A percentile compares a stretch with the other conserved stretches of the same genome.
These are phyloP conservation scores for Solanum arcanum DNA, from an alignment of 257 asterid species.

Conservation along the genomic window DNA sequence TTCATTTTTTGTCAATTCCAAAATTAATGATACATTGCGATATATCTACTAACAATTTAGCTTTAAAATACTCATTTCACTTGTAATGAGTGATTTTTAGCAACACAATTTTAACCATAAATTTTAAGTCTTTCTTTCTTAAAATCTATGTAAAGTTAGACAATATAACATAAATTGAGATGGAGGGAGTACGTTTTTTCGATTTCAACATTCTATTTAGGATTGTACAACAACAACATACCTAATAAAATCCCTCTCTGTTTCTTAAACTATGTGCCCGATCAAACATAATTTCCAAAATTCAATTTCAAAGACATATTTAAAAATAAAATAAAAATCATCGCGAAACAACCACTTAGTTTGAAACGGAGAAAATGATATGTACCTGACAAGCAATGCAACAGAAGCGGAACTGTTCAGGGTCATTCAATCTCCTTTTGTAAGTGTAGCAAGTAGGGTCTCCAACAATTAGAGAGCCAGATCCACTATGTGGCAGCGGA, in stretches of 20 bases:
- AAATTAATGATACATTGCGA: too few species aligned
- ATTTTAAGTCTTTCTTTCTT: too few species aligned
- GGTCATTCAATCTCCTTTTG: constrained; percentile 11
- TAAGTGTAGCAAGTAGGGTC: constrained; percentile 5
- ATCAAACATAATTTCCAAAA: background rate
- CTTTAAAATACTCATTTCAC: too few species aligned
- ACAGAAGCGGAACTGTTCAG: constrained; percentile 8
- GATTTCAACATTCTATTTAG: background rate
- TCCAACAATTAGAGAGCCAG: constrained; percentile 11
- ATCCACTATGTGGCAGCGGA: constrained; percentile 22
- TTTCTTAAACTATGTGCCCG: background rate
- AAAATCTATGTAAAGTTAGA: too few species aligned
- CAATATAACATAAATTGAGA: background rate
- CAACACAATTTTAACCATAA: background rate
- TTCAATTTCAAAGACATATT: too few species aligned
- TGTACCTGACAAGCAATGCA: constrained; percentile 18
- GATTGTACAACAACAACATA: background rate
- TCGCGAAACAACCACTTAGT: background rate
- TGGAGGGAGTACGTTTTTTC: background rate
- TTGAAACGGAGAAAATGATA: background rate
- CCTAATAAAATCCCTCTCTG: background rate
- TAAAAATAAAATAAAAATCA: background rate
- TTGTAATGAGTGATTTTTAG: background rate
- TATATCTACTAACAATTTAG: too few species aligned
- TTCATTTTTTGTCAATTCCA: background rate